Evolutionary conservation across 2,329 filamentous ascomycete species (phyloP), one percentile per base, ranked within the genome.

Genomic region (Aspergillus fumigatus): DNA sequence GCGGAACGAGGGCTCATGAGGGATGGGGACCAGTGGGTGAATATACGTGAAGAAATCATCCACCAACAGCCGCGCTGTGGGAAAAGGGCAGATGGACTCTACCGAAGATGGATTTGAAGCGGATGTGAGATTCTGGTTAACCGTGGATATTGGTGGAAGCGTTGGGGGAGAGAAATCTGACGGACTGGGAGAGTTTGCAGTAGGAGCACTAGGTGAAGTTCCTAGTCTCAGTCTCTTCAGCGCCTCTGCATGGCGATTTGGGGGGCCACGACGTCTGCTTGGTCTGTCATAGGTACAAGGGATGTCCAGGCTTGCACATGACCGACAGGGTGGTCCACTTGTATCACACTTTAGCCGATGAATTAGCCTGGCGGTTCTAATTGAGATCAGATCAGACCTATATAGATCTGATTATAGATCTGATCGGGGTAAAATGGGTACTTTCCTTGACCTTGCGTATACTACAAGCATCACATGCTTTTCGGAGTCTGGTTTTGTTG

Each of bases 271-370:
- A 57, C 86, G 79, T 56, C 83, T 79, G 67, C 82, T 86, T 26
- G 84, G 84, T 60, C 85, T 77, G 50, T 86, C 79, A 68, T 86
- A 88, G 56, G 85, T 88, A 69, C 86, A 88, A 26, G 84, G 84
- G 50, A 88, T 87, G 59, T 87, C 84, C 61, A 88, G 77, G 52
- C 82, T 80, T 45, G 82, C 78, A 71, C 86, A 88, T 49, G 85
- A 85, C 67, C 82, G 77, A 74, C 86, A 88, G 49, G 86, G 85
- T 27, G 84, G 84, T n/a, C 84, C 84, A 43, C 79, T 79, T 65
- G 86, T 83, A 67, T 88, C 85, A 73, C 86, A 88, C 82, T 87
- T 59, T 52, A 48, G 32, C 38, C 50, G 55, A 19, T 23, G 51
- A 48, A 50, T 51, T 52, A 58, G 50, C 21, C 43, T 47, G 43